A percentile compares a stretch with the other conserved stretches of the same genome.
Conservation (phyloP, 352 stramenopile genomes). For the Phytophthora brassicae region DNA sequence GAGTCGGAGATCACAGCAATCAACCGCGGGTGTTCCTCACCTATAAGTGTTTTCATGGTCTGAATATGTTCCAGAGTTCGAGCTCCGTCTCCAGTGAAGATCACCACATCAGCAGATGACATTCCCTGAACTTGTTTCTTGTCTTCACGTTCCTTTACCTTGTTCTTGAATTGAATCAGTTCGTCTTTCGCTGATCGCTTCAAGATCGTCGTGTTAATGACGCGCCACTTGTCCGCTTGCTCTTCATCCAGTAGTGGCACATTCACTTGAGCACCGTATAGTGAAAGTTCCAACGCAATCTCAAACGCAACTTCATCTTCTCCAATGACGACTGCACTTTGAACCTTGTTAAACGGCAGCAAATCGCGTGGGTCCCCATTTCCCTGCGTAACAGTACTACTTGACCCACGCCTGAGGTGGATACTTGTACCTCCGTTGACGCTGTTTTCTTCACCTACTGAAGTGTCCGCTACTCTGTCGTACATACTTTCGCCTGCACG, state of each 20-base stretch:
- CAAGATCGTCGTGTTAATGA: slow-evolving; percentile 59
- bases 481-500: slow-evolving; percentile 53
- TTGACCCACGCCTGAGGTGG: slow-evolving; percentile 18
- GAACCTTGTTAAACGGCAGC: slow-evolving; percentile 52
- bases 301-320: slow-evolving; percentile 69
- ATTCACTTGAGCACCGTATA: slow-evolving; percentile 66
- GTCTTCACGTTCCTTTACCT: slow-evolving; percentile 37
- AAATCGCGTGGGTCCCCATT: slow-evolving; percentile 47
- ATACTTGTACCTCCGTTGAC: slow-evolving; percentile 1
- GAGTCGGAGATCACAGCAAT: slow-evolving; percentile 56
- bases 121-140: slow-evolving; percentile 38
- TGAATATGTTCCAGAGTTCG: slow-evolving; percentile 53
- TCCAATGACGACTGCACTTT: slow-evolving; percentile 61
- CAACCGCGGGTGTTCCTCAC: slow-evolving; percentile 48
- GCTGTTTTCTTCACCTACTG: slow-evolving; percentile 17
- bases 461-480: slow-evolving; percentile 18
- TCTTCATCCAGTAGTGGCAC: slow-evolving; percentile 63
- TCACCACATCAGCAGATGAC: slow-evolving; percentile 51
- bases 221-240: slow-evolving; percentile 54
- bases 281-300: slow-evolving; percentile 56
- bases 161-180: slow-evolving; percentile 71
- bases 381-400: slow-evolving; percentile 27
- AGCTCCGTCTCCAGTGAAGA: slow-evolving; percentile 58
- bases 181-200: slow-evolving; percentile 55
- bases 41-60: slow-evolving; percentile 43